Percentiles rank a stretch among this genome's conserved stretches.
Conservation (phyloP, 345 rosid species). For the Abelmoschus esculentus region DNA sequence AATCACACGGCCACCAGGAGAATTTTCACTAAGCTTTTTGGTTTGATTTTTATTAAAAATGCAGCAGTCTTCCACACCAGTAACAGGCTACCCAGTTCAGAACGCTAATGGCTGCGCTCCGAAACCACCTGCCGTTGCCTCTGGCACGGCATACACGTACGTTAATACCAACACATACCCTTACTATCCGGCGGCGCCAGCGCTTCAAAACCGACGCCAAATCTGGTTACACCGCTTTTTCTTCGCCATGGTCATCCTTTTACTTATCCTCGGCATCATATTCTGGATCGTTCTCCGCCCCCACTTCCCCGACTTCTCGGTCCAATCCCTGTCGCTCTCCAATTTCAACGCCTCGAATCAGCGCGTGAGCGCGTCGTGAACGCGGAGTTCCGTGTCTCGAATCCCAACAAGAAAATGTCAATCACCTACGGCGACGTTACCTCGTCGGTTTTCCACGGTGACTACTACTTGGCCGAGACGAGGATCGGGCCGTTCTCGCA, state of each 20-base stretch:
- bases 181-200: constrained; percentile 18
- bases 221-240: constrained; percentile 38
- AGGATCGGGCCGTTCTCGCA: constrained; percentile 52
- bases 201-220: constrained; percentile 30
- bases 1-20: too few relatives aligned
- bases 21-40: too few relatives aligned
- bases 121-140: background rate
- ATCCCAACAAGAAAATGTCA: constrained; percentile 69
- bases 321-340: constrained; percentile 53
- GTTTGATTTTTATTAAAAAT: constrained; percentile 9
- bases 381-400: constrained; percentile 35
- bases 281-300: constrained; percentile 64
- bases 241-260: constrained; percentile 11
- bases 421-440: constrained; percentile 30
- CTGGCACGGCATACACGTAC: constrained; percentile 34
- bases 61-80: constrained; percentile 37
- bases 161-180: constrained; percentile 22
- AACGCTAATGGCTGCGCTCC: constrained; percentile 38
- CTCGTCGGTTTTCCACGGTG: constrained; percentile 18
- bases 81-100: constrained; percentile 46
- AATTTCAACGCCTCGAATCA: constrained; percentile 41
- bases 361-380: constrained; percentile 41
- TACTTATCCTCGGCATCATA: constrained; percentile 42
- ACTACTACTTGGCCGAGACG: constrained; percentile 26
- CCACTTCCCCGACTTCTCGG: constrained; percentile 38